Conservation (phyloP, 2,329 filamentous ascomycete genomes). For the Amauroascus verrucosus region DNA sequence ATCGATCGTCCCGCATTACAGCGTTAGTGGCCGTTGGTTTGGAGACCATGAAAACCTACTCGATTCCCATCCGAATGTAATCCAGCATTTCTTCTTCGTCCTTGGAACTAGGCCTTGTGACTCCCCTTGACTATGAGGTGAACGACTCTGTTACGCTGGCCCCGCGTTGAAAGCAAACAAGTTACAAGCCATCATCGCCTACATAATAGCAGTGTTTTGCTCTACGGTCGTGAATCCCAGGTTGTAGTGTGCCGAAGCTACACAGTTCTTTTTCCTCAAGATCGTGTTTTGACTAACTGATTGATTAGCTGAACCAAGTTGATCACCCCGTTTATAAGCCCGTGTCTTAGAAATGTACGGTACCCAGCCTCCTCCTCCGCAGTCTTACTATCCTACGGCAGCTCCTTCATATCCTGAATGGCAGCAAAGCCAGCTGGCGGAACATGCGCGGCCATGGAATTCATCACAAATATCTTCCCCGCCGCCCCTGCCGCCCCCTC, state of each 20-base stretch:
- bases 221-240: neutral
- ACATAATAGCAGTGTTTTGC: neutral
- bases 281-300: neutral
- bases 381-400: slow-evolving; percentile 20
- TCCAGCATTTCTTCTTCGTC: too few species aligned
- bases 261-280: neutral
- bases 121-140: neutral
- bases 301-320: neutral
- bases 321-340: neutral
- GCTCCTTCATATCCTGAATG: slow-evolving; percentile 31
- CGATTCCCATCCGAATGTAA: too few species aligned
- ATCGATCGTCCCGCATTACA: too few species aligned
- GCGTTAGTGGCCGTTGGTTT: neutral
- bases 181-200: neutral
- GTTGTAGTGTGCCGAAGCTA: neutral
- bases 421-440: slow-evolving; percentile 23
- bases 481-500: slow-evolving; percentile 14
- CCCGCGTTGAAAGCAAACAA: neutral
- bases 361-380: slow-evolving; percentile 18
- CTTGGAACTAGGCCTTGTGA: neutral
- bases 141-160: neutral
- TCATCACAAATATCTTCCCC: slow-evolving; percentile 16
- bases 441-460: slow-evolving; percentile 19
- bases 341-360: slow-evolving; percentile 26
- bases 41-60: neutral